phyloP scores from a whole-genome alignment of 2,329 filamentous ascomycete species.

The Coniochaeta hoffmannii region DNA sequence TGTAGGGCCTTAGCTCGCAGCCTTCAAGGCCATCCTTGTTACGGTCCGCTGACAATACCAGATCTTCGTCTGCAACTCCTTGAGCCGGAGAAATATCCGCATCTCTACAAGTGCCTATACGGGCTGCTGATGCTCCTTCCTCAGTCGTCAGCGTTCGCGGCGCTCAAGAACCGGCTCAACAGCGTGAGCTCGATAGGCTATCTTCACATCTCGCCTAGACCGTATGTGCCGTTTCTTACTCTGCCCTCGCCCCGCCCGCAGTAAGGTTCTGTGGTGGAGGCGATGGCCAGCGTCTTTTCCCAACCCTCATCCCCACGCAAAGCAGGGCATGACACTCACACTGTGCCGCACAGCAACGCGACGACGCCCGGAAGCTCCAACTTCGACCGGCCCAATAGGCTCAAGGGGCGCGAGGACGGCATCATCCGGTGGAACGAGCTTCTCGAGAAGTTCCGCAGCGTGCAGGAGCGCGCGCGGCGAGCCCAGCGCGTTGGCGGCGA shows the following conservation, averaged over 20 bases:
- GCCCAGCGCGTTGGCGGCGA: slow-evolving; percentile 52
- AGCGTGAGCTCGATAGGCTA: slow-evolving; percentile 97
- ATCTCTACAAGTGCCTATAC: slow-evolving; percentile 96
- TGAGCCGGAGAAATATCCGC: slow-evolving; percentile 89
- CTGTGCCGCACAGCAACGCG: slow-evolving; percentile 31
- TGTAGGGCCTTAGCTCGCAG: slow-evolving; percentile 48
- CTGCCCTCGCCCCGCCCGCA: slow-evolving; percentile 21
- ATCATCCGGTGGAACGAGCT: slow-evolving; percentile 88
- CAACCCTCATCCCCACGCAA: slow-evolving; percentile 11
- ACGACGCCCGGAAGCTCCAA: slow-evolving; percentile 42
- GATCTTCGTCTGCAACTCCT: slow-evolving; percentile 90
- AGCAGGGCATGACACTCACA: slow-evolving; percentile 16
- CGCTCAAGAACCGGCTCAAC: slow-evolving; percentile 91
- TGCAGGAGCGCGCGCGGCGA: slow-evolving; percentile 78
- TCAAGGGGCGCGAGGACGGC: slow-evolving; percentile 76
- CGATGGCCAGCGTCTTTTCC: slow-evolving; percentile 18
- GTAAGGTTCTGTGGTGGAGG: slow-evolving; percentile 23
- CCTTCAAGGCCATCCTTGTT: neutral
- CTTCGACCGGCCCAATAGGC: slow-evolving; percentile 67
- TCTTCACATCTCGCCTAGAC: slow-evolving; percentile 71
- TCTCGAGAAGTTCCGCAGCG: slow-evolving; percentile 86
- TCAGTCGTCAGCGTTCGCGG: slow-evolving; percentile 93
- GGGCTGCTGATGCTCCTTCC: slow-evolving; percentile 97
- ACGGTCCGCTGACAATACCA: slow-evolving; percentile 25
- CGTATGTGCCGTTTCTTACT: slow-evolving; percentile 49